Base-by-base conservation (phyloP, 2,329 filamentous ascomycete species). In the Stagonosporopsis vannaccii region DNA sequence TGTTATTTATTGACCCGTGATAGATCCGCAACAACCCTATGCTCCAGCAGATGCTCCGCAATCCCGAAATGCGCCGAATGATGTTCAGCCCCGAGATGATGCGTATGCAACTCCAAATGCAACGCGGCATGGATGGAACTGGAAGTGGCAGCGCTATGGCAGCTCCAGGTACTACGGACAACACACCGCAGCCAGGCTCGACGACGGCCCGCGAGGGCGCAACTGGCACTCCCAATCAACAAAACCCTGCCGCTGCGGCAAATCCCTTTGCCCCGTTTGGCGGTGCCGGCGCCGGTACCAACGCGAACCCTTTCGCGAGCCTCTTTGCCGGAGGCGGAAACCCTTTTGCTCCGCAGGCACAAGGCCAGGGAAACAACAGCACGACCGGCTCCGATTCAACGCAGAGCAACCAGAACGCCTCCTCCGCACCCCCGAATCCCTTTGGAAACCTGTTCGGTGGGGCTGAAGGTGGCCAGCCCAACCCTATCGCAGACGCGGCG, bases 121-220 rank as follows among this genome's bases (percentile, higher is more conserved):
- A 93, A 72, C 84, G 90, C 57, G 77, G 78, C 54, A 85, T 88
- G 79, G 79, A 83, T 80, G 40, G 67, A 8, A 68, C 51, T 80
- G 54, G 81, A 77, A 58, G 80, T 76, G 56, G 81, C 77, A 57
- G 80, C 77, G 55, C 80, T 39, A 81, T 99, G 73, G 93, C 95
- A 12, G 94, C 94, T 45, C 95, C 95, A 2, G 95, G 95, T 8
- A 88, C 90, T 19, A 98, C 94, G 32, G 92, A 97, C 75, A 96
- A 87, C 26, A 96, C 92, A 3, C 88, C 86, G 1, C 69, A 76
- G 68, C 52, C 33, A 43, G 69, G 59, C 73, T 78, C 66, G 68
- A 76, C 63, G 9, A 74, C 76, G 50, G 67, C 70, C 40, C 69
- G 75, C 57, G 47, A 51, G 13, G 37, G 37, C 25, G 30, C 37